Conservation (phyloP, 164 flowering plant species). For the Liquidambar formosana region DNA sequence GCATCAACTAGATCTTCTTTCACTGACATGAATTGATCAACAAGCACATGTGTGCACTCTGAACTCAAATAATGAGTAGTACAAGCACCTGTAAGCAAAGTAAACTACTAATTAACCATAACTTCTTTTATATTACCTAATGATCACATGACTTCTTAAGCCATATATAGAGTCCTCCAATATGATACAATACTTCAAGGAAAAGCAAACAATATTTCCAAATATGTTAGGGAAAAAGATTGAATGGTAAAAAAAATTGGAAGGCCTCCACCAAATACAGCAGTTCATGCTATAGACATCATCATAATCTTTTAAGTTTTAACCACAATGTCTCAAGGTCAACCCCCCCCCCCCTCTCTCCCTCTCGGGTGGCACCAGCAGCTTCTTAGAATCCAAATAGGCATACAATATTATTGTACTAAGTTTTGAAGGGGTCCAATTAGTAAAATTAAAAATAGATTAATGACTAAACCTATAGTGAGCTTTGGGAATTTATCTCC, state of each 20-base stretch:
- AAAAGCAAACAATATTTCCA: background rate
- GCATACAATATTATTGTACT: too few species aligned
- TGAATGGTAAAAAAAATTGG: background rate
- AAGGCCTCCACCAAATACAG: background rate
- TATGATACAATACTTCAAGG: background rate
- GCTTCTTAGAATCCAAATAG: too few species aligned
- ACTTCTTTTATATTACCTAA: background rate
- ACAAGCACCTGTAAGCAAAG: slow-evolving; percentile 56
- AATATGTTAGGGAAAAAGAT: background rate
- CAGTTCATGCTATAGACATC: background rate
- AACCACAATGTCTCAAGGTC: too few species aligned
- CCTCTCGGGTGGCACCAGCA: too few species aligned
- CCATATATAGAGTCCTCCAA: background rate
- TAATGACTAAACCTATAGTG: too few species aligned
- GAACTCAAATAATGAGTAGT: slow-evolving; percentile 38
- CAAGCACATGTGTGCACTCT: slow-evolving; percentile 83
- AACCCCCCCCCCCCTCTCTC: too few species aligned
- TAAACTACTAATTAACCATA: background rate
- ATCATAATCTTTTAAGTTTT: too few species aligned
- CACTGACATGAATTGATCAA: slow-evolving; percentile 50
- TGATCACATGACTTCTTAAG: background rate
- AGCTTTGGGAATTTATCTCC: too few species aligned
- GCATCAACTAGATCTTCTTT: slow-evolving; percentile 61
- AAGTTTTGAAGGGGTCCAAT: too few species aligned
- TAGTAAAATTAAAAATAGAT: too few species aligned